Conservation (phyloP, 495 filamentous ascomycete genomes). For the Extremus antarcticus region DNA sequence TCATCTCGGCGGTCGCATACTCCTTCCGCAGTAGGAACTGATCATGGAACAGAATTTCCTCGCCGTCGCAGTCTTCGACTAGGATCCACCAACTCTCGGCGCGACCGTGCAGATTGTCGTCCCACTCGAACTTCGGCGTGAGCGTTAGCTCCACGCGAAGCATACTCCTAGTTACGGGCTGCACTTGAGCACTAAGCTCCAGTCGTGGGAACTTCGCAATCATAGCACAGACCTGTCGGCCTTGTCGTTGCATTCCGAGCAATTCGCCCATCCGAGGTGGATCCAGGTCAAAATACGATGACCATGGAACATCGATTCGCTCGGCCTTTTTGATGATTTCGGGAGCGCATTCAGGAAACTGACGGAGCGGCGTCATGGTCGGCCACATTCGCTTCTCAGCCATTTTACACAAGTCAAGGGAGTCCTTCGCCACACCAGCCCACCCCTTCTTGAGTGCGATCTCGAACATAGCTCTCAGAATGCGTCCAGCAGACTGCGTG, state of each 20-base stretch:
- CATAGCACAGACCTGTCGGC: constrained; percentile 70
- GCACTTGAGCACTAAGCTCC: constrained; percentile 82
- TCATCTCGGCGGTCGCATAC: constrained; percentile 67
- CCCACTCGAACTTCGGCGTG: constrained; percentile 93
- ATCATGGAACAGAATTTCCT: constrained; percentile 92
- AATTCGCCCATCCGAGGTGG: constrained; percentile 95
- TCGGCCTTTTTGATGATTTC: constrained; percentile 90
- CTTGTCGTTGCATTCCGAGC: constrained; percentile 81
- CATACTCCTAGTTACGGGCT: constrained; percentile 92
- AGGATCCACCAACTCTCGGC: constrained; percentile 95
- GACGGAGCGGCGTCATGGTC: constrained; percentile 88
- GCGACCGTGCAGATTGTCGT: constrained; percentile 72
- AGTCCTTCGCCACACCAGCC: constrained; percentile 85
- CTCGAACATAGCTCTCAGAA: constrained; percentile 90
- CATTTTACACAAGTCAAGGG: constrained; percentile 96
- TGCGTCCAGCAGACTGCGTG: constrained; percentile 93
- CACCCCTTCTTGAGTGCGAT: constrained; percentile 93
- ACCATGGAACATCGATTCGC: constrained; percentile 88
- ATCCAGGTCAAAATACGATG: constrained; percentile 88
- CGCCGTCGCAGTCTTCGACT: constrained; percentile 94
- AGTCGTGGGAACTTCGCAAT: constrained; percentile 89
- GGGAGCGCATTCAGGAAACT: constrained; percentile 69
- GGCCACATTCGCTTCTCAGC: constrained; percentile 99
- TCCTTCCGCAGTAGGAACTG: constrained; percentile 83
- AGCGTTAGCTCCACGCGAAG: constrained; percentile 89